Evolutionary conservation across 1,139 yeast species (phyloP).

Genomic region (Kazachstania sp.): DNA sequence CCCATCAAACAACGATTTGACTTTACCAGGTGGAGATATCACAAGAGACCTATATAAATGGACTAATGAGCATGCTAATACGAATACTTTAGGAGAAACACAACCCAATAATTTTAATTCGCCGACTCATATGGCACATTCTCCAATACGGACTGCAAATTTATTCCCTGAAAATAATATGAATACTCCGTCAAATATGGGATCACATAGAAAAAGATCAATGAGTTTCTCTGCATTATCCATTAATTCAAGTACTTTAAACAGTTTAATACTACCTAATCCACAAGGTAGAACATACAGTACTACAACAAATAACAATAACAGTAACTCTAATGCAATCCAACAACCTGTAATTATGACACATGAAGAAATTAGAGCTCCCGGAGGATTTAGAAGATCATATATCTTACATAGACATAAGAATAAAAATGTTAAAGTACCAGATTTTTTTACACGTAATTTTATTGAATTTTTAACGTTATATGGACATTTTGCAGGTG

Average conservation of each 20-base stretch:
- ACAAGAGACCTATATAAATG: constrained; percentile 61
- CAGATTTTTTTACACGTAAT: constrained; percentile 70
- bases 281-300: constrained; percentile 7
- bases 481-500: constrained; percentile 97
- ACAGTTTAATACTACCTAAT: constrained; percentile 7
- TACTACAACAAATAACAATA: neutral
- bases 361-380: constrained; percentile 67
- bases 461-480: constrained; percentile 81
- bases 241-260: constrained; percentile 13
- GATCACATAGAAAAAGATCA: constrained; percentile 22
- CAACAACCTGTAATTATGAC: constrained; percentile 29
- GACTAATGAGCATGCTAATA: constrained; percentile 14
- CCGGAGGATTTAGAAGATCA: constrained; percentile 91
- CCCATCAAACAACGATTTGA: constrained; percentile 37
- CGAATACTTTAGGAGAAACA: too few species aligned
- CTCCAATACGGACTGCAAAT: neutral
- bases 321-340: neutral
- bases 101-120: too few species aligned
- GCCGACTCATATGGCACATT: neutral
- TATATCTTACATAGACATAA: constrained; percentile 45
- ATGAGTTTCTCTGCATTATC: constrained; percentile 28
- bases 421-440: constrained; percentile 31
- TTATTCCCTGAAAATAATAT: neutral
- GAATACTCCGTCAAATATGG: neutral
- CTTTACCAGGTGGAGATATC: constrained; percentile 78